These are phyloP conservation scores for Podaxis sp. DNA, from an alignment of 768 basidiomycete species.

Conservation along the genomic window DNA sequence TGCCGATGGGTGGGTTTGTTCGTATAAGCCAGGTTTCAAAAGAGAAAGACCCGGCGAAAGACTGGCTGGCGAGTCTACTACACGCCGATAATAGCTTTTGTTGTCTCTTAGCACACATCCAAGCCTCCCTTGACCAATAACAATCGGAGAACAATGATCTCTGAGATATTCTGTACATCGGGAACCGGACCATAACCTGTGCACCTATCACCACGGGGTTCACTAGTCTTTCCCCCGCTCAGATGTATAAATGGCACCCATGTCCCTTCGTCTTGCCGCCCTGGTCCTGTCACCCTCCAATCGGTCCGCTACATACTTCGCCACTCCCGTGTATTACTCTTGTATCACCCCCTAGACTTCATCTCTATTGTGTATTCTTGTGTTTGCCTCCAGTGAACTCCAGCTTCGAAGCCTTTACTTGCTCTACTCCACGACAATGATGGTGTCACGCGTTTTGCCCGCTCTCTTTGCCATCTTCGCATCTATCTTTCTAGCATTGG, in stretches of 20 bases:
- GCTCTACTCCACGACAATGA: slow-evolving; percentile 13
- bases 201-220: neutral
- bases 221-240: neutral
- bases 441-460: slow-evolving; percentile 40
- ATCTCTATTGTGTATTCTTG: neutral
- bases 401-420: slow-evolving; percentile 9
- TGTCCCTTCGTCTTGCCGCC: neutral
- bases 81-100: slow-evolving; percentile 5
- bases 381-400: slow-evolving; percentile 13
- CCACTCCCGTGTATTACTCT: neutral
- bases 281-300: neutral
- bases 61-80: too few relatives aligned
- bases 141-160: neutral
- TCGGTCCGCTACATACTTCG: neutral
- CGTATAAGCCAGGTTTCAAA: too few relatives aligned
- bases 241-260: slow-evolving; percentile 22
- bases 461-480: slow-evolving; percentile 40
- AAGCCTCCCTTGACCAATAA: neutral
- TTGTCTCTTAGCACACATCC: neutral
- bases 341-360: neutral
- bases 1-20: too few relatives aligned
- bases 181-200: slow-evolving; percentile 1
- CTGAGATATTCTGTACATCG: slow-evolving; percentile 4
- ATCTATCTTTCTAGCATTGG: slow-evolving; percentile 40
- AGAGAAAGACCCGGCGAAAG: too few relatives aligned